Evolutionary conservation across 2,329 filamentous ascomycete genomes (phyloP).

Genomic region (Arthrobotrys pseudoclavata): DNA sequence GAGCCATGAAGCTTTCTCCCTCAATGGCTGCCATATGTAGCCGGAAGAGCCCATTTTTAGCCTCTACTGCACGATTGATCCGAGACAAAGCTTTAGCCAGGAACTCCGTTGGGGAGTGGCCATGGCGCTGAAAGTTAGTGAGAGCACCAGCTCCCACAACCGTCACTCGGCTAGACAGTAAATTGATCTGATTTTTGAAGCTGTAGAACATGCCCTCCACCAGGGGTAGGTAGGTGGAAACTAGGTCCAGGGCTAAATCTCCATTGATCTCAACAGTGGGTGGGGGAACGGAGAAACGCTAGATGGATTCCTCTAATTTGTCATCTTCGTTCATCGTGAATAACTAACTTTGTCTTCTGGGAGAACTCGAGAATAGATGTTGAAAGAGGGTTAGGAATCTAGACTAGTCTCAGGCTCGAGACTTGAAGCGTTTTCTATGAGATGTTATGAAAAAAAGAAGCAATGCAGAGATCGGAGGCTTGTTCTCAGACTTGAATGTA

Average conservation of each 20-base stretch:
- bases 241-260: neutral
- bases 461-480: too few species aligned
- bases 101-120: neutral
- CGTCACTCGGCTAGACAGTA: constrained; percentile 31
- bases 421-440: too few species aligned
- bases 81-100: neutral
- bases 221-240: neutral
- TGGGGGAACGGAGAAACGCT: constrained; percentile 14
- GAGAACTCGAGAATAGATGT: too few species aligned
- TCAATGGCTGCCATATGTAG: constrained; percentile 11
- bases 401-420: too few species aligned
- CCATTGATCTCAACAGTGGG: neutral
- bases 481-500: too few species aligned
- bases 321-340: neutral
- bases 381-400: too few species aligned
- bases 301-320: neutral
- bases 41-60: constrained; percentile 12
- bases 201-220: neutral
- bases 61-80: neutral
- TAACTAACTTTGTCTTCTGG: neutral
- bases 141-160: constrained; percentile 27
- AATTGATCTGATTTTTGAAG: neutral
- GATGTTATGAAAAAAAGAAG: too few species aligned
- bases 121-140: constrained; percentile 1
- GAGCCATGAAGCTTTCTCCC: neutral